Conservation (phyloP, 257 asterid genomes). For the Capsicum pubescens region DNA sequence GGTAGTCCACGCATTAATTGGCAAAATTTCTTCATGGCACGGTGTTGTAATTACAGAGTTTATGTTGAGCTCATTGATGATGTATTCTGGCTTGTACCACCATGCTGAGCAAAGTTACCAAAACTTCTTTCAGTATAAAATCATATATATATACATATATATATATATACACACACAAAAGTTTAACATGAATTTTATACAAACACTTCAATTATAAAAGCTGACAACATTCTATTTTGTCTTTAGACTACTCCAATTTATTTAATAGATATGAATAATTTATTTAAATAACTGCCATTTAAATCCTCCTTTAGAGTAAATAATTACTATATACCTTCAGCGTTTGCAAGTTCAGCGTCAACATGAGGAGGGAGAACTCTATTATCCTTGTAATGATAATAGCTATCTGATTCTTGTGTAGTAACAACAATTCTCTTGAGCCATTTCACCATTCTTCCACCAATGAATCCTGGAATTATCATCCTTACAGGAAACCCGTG, state of each 20-base stretch:
- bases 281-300: too few species aligned
- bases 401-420: constrained; percentile 68
- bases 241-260: neutral
- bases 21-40: constrained; percentile 85
- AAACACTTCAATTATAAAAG: too few species aligned
- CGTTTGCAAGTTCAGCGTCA: constrained; percentile 84
- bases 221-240: neutral
- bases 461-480: constrained; percentile 89
- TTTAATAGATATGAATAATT: too few species aligned
- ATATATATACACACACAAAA: too few species aligned
- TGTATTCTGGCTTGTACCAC: constrained; percentile 94
- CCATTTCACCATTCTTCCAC: constrained; percentile 99
- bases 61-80: constrained; percentile 87
- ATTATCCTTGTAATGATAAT: constrained; percentile 80
- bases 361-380: constrained; percentile 86
- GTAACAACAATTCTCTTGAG: constrained; percentile 73
- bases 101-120: constrained; percentile 55
- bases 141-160: too few species aligned
- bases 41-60: constrained; percentile 96
- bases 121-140: neutral
- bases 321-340: constrained; percentile 62
- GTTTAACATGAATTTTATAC: too few species aligned
- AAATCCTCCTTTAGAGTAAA: too few species aligned
- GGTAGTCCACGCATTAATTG: constrained; percentile 83
- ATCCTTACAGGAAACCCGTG: constrained; percentile 89